Conservation (phyloP, 2,329 filamentous ascomycete species). For the Cytospora paraplurivora region DNA sequence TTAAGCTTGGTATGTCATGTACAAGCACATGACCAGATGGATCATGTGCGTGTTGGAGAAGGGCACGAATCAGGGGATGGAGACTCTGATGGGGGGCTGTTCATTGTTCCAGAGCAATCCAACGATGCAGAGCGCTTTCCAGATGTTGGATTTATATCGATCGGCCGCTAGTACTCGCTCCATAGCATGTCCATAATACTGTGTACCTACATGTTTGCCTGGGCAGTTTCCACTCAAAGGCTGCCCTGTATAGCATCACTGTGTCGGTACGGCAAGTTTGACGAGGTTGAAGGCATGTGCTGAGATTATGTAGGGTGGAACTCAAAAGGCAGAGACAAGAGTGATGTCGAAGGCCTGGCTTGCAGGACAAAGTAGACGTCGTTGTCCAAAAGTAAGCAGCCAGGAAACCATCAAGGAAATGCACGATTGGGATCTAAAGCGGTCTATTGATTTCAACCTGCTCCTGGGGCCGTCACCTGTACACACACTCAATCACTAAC, state of each 20-base stretch:
- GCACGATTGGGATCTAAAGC: not conserved
- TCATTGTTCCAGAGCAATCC: not conserved
- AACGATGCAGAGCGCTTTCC: not conserved
- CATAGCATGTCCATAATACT: not conserved
- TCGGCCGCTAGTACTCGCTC: conserved; percentile 8
- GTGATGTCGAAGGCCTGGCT: not conserved
- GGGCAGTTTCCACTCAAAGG: not conserved
- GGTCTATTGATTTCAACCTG: conserved; percentile 6
- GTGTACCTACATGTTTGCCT: not conserved
- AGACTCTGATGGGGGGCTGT: not conserved
- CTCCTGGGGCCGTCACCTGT: not conserved
- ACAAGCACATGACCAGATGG: not conserved
- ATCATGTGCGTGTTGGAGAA: not conserved
- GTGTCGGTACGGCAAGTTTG: not conserved
- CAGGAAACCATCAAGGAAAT: not conserved
- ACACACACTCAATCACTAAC: not conserved
- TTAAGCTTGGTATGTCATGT: not conserved
- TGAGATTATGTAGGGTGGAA: not conserved
- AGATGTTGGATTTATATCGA: not conserved
- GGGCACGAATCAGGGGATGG: not conserved
- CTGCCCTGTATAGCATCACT: not conserved
- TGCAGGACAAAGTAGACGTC: not conserved
- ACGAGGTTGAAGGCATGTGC: too few relatives aligned
- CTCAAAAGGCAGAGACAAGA: not conserved
- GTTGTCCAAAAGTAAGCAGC: not conserved